These are phyloP conservation scores for Phalaenopsis equestris DNA, from an alignment of 106 monocot species.

Conservation along the genomic window DNA sequence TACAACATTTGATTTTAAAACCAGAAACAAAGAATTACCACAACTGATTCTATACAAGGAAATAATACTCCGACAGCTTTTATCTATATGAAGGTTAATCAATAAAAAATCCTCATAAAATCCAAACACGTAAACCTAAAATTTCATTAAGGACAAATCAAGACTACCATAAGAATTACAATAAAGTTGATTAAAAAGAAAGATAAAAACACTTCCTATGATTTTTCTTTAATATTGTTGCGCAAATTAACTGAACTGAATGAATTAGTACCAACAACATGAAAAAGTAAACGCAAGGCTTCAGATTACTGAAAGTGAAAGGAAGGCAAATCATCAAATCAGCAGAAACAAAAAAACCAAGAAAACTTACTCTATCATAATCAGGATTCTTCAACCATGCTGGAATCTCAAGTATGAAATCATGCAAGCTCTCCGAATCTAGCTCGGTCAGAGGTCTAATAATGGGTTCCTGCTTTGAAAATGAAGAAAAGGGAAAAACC, in stretches of 20 bases:
- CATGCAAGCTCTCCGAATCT: conserved; percentile 41
- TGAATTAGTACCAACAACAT: neutral
- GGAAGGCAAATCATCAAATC: no score
- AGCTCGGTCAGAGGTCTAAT: conserved; percentile 46
- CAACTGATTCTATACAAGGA: neutral
- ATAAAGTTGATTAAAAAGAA: neutral
- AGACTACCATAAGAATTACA: neutral
- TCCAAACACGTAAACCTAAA: neutral
- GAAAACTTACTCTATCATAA: conserved; percentile 54
- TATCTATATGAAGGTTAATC: neutral
- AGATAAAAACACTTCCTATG: neutral
- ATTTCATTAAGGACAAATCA: neutral
- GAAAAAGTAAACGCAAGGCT: no score
- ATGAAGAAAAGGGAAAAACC: neutral
- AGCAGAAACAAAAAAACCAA: no score
- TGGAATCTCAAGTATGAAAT: conserved; percentile 56
- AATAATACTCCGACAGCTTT: neutral
- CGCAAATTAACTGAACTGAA: neutral
- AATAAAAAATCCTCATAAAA: neutral
- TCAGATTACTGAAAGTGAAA: no score
- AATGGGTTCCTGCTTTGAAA: conserved; percentile 43
- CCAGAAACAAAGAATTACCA: neutral
- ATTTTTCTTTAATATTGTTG: no score
- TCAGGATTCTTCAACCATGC: conserved; percentile 81
- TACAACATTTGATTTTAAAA: neutral